These are phyloP conservation scores for Chrysanthemum lavandulifolium DNA, from an alignment of 129 eudicot genomes.

Conservation along the genomic window DNA sequence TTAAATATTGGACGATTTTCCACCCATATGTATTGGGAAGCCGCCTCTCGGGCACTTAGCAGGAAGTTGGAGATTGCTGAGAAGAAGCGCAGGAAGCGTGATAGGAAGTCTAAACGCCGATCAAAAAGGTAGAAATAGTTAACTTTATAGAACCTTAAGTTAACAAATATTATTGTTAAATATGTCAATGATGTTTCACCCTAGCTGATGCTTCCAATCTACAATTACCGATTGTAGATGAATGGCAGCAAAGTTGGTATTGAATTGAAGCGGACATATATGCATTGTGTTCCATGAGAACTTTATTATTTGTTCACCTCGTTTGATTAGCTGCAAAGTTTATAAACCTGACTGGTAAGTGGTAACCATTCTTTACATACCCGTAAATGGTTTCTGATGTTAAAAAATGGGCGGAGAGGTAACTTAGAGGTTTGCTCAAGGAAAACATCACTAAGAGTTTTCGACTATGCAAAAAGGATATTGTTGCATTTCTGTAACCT, in stretches of 20 bases:
- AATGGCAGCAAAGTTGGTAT: background rate
- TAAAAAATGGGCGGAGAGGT: background rate
- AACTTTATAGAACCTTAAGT: background rate
- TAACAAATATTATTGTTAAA: background rate
- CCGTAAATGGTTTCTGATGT: constrained; percentile 11
- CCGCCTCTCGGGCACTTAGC: too few relatives aligned
- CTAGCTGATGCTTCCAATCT: background rate
- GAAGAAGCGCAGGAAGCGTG: constrained; percentile 73
- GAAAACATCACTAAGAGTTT: background rate
- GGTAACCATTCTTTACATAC: background rate
- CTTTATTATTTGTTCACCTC: too few relatives aligned
- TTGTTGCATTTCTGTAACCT: background rate
- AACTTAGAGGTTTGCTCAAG: background rate
- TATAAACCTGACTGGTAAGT: background rate
- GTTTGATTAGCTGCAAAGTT: too few relatives aligned
- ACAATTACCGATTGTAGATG: background rate
- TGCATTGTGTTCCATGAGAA: too few relatives aligned
- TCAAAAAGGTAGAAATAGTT: constrained; percentile 58
- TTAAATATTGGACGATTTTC: background rate
- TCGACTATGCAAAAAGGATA: constrained; percentile 16
- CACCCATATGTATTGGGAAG: background rate
- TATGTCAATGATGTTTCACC: background rate
- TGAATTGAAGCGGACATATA: too few relatives aligned
- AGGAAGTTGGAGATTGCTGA: constrained; percentile 12
- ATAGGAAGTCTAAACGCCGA: constrained; percentile 67